Percentiles rank a stretch among this genome's conserved stretches.
phyloP scores from a whole-genome alignment of 148 eudicot species.

The Persicaria tinctoria region DNA sequence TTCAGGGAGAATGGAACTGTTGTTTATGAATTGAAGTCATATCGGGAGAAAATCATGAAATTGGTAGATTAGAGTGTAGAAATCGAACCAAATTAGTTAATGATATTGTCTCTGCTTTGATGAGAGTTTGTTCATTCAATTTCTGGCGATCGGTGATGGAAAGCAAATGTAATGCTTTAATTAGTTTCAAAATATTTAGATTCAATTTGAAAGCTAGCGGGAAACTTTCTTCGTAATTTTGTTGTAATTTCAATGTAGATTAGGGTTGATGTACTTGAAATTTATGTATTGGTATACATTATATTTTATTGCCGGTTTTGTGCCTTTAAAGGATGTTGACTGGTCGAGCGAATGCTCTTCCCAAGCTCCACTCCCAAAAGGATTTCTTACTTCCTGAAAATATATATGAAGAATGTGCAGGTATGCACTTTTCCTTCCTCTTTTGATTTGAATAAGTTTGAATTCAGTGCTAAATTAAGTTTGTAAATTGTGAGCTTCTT shows the following conservation, averaged over 20 bases:
- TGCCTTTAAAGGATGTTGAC: slow-evolving; percentile 42
- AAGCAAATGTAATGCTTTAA: not conserved
- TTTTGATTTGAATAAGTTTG: no score
- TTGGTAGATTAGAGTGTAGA: no score
- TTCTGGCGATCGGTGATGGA: not conserved
- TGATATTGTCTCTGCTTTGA: no score
- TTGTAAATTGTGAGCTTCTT: no score
- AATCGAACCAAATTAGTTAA: no score
- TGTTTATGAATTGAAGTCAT: no score
- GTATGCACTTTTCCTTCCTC: no score
- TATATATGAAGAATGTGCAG: slow-evolving; percentile 23
- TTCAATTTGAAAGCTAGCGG: not conserved
- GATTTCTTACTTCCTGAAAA: slow-evolving; percentile 50
- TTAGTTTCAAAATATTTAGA: not conserved
- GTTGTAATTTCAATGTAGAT: not conserved
- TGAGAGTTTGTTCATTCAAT: no score
- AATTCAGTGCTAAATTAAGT: no score
- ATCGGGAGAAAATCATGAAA: no score
- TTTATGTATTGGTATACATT: not conserved
- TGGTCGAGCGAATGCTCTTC: slow-evolving; percentile 47
- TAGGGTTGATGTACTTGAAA: not conserved
- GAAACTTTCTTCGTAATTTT: not conserved
- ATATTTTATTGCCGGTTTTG: not conserved
- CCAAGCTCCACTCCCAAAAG: slow-evolving; percentile 33
- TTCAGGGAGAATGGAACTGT: no score